A percentile compares a stretch with the other conserved stretches of the same genome.
These are phyloP conservation scores for Penicillium argentinense DNA, from an alignment of 495 filamentous ascomycete genomes.

Conservation along the genomic window DNA sequence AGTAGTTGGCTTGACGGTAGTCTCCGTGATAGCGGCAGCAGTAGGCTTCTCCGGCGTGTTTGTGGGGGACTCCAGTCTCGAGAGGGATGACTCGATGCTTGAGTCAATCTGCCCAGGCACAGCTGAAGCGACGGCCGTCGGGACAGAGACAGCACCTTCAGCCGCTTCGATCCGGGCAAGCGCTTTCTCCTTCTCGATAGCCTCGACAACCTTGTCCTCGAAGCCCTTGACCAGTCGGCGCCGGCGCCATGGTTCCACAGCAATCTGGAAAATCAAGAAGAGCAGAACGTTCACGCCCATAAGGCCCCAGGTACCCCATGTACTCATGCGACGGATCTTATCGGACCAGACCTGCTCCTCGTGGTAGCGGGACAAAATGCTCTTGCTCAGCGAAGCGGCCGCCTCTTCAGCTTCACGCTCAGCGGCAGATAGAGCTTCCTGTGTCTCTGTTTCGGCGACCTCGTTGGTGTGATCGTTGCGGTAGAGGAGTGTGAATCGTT, in stretches of 20 bases:
- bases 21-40: neutral
- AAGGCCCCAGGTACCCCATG: slow-evolving; percentile 96
- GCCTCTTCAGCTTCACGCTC: slow-evolving; percentile 79
- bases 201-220: slow-evolving; percentile 75
- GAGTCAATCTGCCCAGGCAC: slow-evolving; percentile 16
- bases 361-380: slow-evolving; percentile 88
- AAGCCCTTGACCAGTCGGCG: slow-evolving; percentile 74
- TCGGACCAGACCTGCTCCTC: slow-evolving; percentile 99
- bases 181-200: slow-evolving; percentile 71
- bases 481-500: slow-evolving; percentile 92
- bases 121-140: neutral
- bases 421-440: slow-evolving; percentile 65
- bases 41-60: neutral
- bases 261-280: slow-evolving; percentile 84
- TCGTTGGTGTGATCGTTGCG: slow-evolving; percentile 91
- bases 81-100: slow-evolving; percentile 9
- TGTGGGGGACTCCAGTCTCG: slow-evolving; percentile 1
- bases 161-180: slow-evolving; percentile 23
- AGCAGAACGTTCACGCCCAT: slow-evolving; percentile 95
- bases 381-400: slow-evolving; percentile 66
- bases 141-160: slow-evolving; percentile 21
- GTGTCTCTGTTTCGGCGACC: slow-evolving; percentile 74
- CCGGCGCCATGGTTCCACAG: slow-evolving; percentile 93
- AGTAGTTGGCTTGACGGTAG: slow-evolving; percentile 8
- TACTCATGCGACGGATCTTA: slow-evolving; percentile 91